Percentiles rank a stretch among this genome's conserved stretches.
phyloP scores from a whole-genome alignment of 192 early-diverging fungal species.

The Phlyctochytrium planicorne region DNA sequence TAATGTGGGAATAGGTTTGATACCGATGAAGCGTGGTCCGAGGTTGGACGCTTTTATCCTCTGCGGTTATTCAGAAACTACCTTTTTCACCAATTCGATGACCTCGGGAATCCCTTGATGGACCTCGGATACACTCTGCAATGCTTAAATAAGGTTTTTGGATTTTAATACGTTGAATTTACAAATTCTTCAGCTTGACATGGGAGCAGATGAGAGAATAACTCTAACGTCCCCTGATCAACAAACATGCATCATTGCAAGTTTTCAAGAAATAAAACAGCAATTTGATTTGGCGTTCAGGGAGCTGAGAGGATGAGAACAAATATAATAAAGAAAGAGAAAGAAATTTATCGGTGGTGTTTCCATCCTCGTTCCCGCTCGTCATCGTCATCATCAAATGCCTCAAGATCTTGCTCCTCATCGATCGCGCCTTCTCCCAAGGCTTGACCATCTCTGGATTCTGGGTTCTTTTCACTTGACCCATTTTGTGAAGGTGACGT shows the following conservation, averaged over 20 bases:
- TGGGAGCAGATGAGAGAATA: constrained; percentile 87
- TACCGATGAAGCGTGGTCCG: constrained; percentile 90
- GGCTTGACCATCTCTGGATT: too few relatives aligned
- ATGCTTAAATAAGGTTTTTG: constrained; percentile 91
- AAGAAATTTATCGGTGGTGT: constrained; percentile 3
- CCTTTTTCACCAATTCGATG: constrained; percentile 93
- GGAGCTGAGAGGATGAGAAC: constrained; percentile 60
- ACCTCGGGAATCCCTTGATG: constrained; percentile 73
- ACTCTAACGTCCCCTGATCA: constrained; percentile 95
- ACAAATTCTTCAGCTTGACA: constrained; percentile 68
- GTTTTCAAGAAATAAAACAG: constrained; percentile 90
- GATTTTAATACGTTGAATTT: neutral
- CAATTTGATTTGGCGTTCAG: constrained; percentile 84
- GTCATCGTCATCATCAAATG: neutral
- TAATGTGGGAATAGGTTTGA: constrained; percentile 58
- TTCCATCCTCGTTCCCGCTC: neutral
- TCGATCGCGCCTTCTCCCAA: neutral
- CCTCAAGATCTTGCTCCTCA: neutral
- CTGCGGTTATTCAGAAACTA: constrained; percentile 97
- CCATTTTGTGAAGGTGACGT: too few relatives aligned
- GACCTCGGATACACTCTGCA: constrained; percentile 92
- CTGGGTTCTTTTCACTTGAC: too few relatives aligned
- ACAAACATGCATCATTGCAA: constrained; percentile 93
- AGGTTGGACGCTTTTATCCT: constrained; percentile 95
- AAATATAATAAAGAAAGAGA: constrained; percentile 6